A percentile compares a stretch with the other conserved stretches of the same genome.
phyloP scores from a whole-genome alignment of 2,329 filamentous ascomycete species.

The Ophiocordyceps polyrhachis-furcata region DNA sequence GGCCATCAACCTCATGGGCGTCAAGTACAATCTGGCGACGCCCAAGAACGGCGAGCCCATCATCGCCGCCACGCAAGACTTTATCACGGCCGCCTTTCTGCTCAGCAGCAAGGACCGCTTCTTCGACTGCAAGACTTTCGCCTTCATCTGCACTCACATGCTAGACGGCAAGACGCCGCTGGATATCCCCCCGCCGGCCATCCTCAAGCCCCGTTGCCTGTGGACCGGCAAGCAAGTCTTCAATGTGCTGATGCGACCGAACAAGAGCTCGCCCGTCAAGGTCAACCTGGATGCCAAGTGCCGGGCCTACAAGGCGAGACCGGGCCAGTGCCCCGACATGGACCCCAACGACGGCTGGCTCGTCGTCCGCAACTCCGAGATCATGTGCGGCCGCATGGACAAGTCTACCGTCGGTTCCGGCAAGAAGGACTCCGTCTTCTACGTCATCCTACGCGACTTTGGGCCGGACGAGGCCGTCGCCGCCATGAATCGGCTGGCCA shows the following conservation, averaged over 20 bases:
- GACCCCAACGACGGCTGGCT: conserved; percentile 61
- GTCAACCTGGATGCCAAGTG: conserved; percentile 91
- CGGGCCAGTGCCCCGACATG: conserved; percentile 39
- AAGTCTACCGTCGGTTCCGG: conserved; percentile 92
- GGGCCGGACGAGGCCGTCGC: conserved; percentile 71
- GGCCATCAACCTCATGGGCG: conserved; percentile 84
- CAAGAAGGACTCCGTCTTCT: conserved; percentile 86
- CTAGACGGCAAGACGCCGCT: conserved; percentile 87
- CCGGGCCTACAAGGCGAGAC: conserved; percentile 54
- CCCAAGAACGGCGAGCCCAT: conserved; percentile 78
- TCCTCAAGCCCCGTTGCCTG: conserved; percentile 73
- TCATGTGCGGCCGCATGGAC: conserved; percentile 76
- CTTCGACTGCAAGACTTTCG: conserved; percentile 74
- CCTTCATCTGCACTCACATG: conserved; percentile 90
- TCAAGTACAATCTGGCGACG: conserved; percentile 93
- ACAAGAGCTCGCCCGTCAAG: conserved; percentile 60
- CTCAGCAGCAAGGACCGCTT: conserved; percentile 86
- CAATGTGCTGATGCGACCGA: conserved; percentile 75
- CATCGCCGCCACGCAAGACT: conserved; percentile 99
- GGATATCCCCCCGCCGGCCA: conserved; percentile 80
- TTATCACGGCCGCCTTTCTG: conserved; percentile 91
- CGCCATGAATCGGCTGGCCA: conserved; percentile 91
- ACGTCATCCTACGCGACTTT: conserved; percentile 72
- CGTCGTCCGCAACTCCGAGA: conserved; percentile 67
- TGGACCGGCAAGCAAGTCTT: conserved; percentile 98